These are phyloP conservation scores for Diddensiella transvaalensis DNA, from an alignment of 805 yeast genomes.

Conservation along the genomic window DNA sequence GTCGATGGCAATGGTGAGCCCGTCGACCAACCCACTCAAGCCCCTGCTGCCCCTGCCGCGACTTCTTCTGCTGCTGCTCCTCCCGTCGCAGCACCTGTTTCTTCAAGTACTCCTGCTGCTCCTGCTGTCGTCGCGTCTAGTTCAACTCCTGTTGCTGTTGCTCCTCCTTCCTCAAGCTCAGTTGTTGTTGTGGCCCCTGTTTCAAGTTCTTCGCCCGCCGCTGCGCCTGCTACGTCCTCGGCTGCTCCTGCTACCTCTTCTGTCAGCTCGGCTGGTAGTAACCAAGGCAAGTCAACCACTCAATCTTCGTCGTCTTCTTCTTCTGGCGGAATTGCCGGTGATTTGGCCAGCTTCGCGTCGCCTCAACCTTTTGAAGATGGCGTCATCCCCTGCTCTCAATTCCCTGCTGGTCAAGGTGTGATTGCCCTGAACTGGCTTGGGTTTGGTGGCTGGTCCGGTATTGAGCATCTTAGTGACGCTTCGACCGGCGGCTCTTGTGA, in stretches of 20 bases:
- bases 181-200: conserved; percentile 24
- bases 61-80: conserved; percentile 22
- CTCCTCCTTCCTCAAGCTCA: conserved; percentile 22
- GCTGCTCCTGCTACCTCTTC: conserved; percentile 35
- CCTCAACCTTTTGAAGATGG: conserved; percentile 77
- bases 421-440: conserved; percentile 66
- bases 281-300: conserved; percentile 33
- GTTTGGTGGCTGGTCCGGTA: conserved; percentile 81
- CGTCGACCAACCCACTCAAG: conserved; percentile 28
- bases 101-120: conserved; percentile 28
- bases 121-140: conserved; percentile 31
- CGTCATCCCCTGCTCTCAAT: conserved; percentile 55
- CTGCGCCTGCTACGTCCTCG: conserved; percentile 27
- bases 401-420: conserved; percentile 85
- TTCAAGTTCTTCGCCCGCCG: conserved; percentile 24
- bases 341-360: conserved; percentile 49
- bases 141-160: conserved; percentile 30
- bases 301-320: conserved; percentile 30
- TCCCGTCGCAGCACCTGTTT: conserved; percentile 20
- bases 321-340: conserved; percentile 45
- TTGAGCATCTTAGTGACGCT: conserved; percentile 50
- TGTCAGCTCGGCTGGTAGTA: conserved; percentile 33
- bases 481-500: conserved; percentile 62
- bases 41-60: conserved; percentile 20
- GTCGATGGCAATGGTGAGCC: conserved; percentile 39